Conservation (phyloP, 164 flowering plant species). For the Tinospora cordifolia region DNA sequence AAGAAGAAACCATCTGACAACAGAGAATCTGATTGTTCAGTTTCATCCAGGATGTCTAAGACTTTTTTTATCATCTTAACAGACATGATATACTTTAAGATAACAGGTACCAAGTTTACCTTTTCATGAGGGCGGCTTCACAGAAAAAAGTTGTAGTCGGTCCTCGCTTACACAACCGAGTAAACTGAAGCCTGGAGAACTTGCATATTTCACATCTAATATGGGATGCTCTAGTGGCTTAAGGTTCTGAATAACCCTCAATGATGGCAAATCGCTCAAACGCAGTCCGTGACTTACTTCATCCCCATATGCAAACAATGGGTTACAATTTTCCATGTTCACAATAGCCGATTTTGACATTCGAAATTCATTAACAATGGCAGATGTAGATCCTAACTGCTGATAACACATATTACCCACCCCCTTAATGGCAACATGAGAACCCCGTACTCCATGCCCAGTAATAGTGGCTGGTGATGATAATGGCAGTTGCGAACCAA, state of each 20-base stretch:
- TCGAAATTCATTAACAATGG: constrained; percentile 48
- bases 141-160: constrained; percentile 48
- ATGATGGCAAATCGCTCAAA: constrained; percentile 58
- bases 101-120: constrained; percentile 13
- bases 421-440: constrained; percentile 47
- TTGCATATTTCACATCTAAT: constrained; percentile 55
- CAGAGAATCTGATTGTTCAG: too few relatives aligned
- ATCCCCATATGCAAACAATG: constrained; percentile 60
- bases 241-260: constrained; percentile 33
- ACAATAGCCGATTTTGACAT: constrained; percentile 59
- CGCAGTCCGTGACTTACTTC: constrained; percentile 38
- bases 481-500: constrained; percentile 34
- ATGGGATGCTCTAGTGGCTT: constrained; percentile 33
- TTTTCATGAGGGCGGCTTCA: constrained; percentile 20
- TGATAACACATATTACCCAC: constrained; percentile 28
- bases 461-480: constrained; percentile 27
- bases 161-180: constrained; percentile 67
- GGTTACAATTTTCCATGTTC: constrained; percentile 22
- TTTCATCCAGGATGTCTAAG: too few relatives aligned
- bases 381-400: constrained; percentile 28
- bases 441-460: constrained; percentile 46
- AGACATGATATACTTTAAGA: neutral
- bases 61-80: too few relatives aligned
- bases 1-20: too few relatives aligned
- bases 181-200: constrained; percentile 24